Percentiles rank a stretch among this genome's conserved stretches.
Conservation (phyloP, 305 asterid genomes). For the Ajuga reptans region DNA sequence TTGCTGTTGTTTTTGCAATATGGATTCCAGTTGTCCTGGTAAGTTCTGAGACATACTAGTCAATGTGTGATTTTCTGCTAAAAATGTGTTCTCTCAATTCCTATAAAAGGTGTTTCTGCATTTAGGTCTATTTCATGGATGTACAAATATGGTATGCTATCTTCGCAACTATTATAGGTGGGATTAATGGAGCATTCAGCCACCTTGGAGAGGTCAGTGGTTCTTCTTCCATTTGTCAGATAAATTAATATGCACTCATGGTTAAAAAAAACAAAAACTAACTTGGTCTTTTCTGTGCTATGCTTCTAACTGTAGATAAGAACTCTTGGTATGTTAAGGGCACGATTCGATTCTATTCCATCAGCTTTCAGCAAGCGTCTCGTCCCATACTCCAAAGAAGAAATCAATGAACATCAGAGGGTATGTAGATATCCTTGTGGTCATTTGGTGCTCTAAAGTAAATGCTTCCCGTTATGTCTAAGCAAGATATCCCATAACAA, state of each 20-base stretch:
- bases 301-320: conserved; percentile 56
- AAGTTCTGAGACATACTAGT: conserved; percentile 22
- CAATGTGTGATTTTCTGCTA: conserved; percentile 6
- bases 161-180: conserved; percentile 79
- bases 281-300: conserved; percentile 12
- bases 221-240: conserved; percentile 18
- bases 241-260: conserved; percentile 5
- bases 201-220: conserved; percentile 93
- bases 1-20: conserved; percentile 77
- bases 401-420: conserved; percentile 38
- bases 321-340: conserved; percentile 95
- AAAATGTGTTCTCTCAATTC: conserved; percentile 15
- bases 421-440: conserved; percentile 31
- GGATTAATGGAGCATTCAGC: conserved; percentile 95
- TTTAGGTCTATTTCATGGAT: conserved; percentile 92
- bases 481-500: not conserved
- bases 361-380: conserved; percentile 82
- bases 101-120: conserved; percentile 21
- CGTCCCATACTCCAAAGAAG: conserved; percentile 67
- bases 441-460: conserved; percentile 4
- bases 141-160: conserved; percentile 98
- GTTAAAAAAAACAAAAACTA: not conserved
- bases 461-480: not conserved
- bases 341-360: conserved; percentile 88
- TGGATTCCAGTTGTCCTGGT: conserved; percentile 95